Base-by-base conservation (phyloP, 1,284 basidiomycete genomes). In the Moesziomyces antarcticus region DNA sequence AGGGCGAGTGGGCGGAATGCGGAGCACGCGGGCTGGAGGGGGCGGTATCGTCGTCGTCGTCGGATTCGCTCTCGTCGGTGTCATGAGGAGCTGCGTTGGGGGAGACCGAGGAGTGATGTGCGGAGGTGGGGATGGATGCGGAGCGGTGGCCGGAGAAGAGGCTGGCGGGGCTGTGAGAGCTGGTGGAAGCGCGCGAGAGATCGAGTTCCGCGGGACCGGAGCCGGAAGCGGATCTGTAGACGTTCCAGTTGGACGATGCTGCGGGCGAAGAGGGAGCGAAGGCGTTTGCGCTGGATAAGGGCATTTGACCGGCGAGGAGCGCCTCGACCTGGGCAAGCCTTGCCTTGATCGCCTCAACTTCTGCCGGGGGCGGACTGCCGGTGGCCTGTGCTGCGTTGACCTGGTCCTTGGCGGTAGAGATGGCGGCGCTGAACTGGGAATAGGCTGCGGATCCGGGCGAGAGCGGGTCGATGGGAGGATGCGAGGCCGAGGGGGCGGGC, bases 271-370 rank as follows among this genome's bases (percentile, higher is more conserved):
- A 45, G 8, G 69, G 55, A 1, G 55, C 64, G 6, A 66, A 30
- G 9, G 30, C 52, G 20, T 56, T 61, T 27, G 69, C 62, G 27
- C 59, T 56, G 30, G 69, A 66, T 11, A 72, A 50, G 11, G 55
- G 67, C 47, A 56, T 69, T 43, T 69, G 62, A 43, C 73, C 65
- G 18, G 60, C 64, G 16, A 77, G 57, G 48, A 72, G 24, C 10
- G 77, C 67, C 46, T 82, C 81, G 10, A 82, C 71, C 43, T 81
- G 78, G 0, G 79, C 78, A 11, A 82, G 77, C 7, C 81, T 61
- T n/a, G 62, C 65, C 56, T 80, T 80, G 70, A 82, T 82, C n/a
- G 80, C 80, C 16, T 73, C 71, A 7, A 80, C 72, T 37, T 82
- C 81, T 18, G 69, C 66, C 1, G 78, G 65, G 8, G 69, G 49